Conservation (phyloP, 2,329 filamentous ascomycete species). For the Saccharata proteae region DNA sequence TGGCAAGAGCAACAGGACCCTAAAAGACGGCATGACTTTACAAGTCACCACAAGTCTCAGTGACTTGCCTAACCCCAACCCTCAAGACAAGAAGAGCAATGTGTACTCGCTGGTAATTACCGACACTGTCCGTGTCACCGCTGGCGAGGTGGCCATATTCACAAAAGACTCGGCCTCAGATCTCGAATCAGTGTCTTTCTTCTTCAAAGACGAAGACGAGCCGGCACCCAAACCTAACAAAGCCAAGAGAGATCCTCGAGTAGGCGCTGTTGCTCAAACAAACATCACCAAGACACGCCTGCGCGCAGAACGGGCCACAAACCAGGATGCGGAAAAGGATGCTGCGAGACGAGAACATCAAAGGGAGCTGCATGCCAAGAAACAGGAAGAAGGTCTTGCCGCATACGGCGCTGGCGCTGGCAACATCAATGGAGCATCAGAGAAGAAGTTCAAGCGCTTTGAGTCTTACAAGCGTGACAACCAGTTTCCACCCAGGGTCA, state of each 20-base stretch:
- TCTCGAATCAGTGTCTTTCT: constrained; percentile 90
- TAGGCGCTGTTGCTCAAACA: constrained; percentile 80
- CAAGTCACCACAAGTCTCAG: constrained; percentile 81
- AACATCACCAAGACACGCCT: constrained; percentile 93
- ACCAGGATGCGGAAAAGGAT: constrained; percentile 82
- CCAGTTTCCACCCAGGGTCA: constrained; percentile 71
- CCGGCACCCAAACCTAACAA: constrained; percentile 77
- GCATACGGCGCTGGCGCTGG: constrained; percentile 77
- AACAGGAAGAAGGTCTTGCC: constrained; percentile 76
- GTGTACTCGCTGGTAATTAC: constrained; percentile 81
- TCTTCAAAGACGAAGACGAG: constrained; percentile 92
- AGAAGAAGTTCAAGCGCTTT: constrained; percentile 98
- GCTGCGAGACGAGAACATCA: constrained; percentile 81
- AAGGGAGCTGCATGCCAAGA: constrained; percentile 75
- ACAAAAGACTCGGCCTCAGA: constrained; percentile 87
- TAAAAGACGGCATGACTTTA: constrained; percentile 97
- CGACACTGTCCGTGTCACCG: constrained; percentile 82
- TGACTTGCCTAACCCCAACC: constrained; percentile 74
- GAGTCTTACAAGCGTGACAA: constrained; percentile 98
- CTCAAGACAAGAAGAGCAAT: constrained; percentile 82
- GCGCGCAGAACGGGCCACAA: constrained; percentile 78
- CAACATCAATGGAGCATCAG: constrained; percentile 75
- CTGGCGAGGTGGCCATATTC: constrained; percentile 71
- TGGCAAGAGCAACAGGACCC: constrained; percentile 65
- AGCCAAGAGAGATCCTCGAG: constrained; percentile 70